A percentile compares a stretch with the other conserved stretches of the same genome.
Evolutionary conservation across 768 basidiomycete species (phyloP).

Genomic region (Mycena vitilis): DNA sequence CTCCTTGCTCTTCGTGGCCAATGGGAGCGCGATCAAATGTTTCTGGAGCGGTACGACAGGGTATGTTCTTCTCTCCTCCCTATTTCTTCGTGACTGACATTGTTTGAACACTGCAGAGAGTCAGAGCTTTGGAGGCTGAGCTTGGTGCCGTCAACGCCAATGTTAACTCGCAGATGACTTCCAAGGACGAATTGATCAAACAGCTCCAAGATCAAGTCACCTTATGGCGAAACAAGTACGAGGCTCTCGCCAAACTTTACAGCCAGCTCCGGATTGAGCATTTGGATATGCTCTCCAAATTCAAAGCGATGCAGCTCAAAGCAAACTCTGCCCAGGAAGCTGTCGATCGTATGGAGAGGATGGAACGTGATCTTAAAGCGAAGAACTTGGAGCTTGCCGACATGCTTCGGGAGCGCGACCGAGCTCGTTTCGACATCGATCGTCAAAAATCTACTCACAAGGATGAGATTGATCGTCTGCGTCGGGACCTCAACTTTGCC

Average conservation of each 20-base stretch:
- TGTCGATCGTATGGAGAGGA: slow-evolving; percentile 97
- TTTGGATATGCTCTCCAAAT: slow-evolving; percentile 95
- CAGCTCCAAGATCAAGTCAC: slow-evolving; percentile 97
- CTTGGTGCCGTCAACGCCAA: slow-evolving; percentile 79
- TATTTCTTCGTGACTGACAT: slow-evolving; percentile 11
- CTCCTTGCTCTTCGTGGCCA: slow-evolving; percentile 94
- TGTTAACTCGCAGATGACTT: slow-evolving; percentile 84
- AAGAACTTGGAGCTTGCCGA: slow-evolving; percentile 99
- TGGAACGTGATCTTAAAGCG: slow-evolving; percentile 98
- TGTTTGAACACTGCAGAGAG: slow-evolving; percentile 67
- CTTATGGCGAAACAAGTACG: slow-evolving; percentile 98
- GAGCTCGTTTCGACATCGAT: slow-evolving; percentile 95
- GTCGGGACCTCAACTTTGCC: slow-evolving; percentile 92
- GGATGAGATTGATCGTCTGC: slow-evolving; percentile 92
- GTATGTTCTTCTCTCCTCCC: slow-evolving; percentile 60
- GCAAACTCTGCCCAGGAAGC: slow-evolving; percentile 99
- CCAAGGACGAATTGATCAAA: slow-evolving; percentile 96
- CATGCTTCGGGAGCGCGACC: slow-evolving; percentile 97
- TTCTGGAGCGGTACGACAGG: slow-evolving; percentile 96
- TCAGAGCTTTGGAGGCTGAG: slow-evolving; percentile 95
- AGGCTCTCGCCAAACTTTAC: slow-evolving; percentile 97
- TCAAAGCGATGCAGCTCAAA: slow-evolving; percentile 97
- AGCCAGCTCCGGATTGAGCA: slow-evolving; percentile 98
- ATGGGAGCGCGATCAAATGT: slow-evolving; percentile 97
- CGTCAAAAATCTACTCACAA: slow-evolving; percentile 93